Base-by-base conservation (phyloP, 1,139 yeast genomes). In the Hyphopichia fennica region DNA sequence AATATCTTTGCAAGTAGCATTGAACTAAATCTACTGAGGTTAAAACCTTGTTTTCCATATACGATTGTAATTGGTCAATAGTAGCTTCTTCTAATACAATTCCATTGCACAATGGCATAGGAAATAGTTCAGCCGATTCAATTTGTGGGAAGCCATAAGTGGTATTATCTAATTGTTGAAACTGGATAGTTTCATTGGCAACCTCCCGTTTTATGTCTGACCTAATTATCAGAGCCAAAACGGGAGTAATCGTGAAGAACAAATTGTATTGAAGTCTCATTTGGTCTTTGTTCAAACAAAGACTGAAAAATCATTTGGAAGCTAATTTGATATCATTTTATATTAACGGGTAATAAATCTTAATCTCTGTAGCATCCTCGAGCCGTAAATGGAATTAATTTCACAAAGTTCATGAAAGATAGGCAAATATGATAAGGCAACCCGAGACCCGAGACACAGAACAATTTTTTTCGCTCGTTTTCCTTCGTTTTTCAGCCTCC, bases 51-150 rank as follows among this genome's bases (percentile, higher is more conserved):
- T 40, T 25, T 7, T 33, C 16, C 46, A 54, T 47, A 40, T 53
- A 54, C n/a, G 43, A 52, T 40, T 56, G 59, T 27, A 55, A 41
- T 39, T 54, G 58, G 40, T 56, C 58, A 30, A 55, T 56, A 22
- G 60, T 55, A n/a, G 60, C 60, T 37, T 54, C 59, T 37, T 55
- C 57, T 17, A 57, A 40, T 4, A 58, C 52, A 25, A 53, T 47
- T 13, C 56, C 58, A 2, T 48, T 46, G 40, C 60, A 54, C 10
- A 37, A 17, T 3, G 49, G 41, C 59, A 56, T 56, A 17, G 57
- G 59, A 40, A 56, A 53, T 16, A 51, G 22, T 20, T 43, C 44
- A 4, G 36, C 44, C n/a, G 41, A 32, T n/a, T 44, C 37, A 15
- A 37, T 38, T 36, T 40, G 46, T 1, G 47, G 50, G 33, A 44